phyloP scores from a whole-genome alignment of 2,329 filamentous ascomycete genomes.

The Gyromitra esculenta region DNA sequence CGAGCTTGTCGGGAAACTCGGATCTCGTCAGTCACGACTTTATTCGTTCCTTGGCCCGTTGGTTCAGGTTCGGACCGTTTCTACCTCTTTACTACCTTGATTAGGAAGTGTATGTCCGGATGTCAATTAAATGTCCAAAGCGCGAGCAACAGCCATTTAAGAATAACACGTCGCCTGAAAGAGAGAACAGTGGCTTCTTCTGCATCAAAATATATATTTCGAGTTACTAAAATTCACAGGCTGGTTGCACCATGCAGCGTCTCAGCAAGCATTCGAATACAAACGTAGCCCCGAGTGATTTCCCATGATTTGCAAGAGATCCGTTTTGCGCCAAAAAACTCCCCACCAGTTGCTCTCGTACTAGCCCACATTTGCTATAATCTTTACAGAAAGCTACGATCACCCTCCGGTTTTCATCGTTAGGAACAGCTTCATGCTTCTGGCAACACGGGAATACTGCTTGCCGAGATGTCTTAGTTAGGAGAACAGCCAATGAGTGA shows the following conservation, averaged over 20 bases:
- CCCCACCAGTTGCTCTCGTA: no score
- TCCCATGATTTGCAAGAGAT: background rate
- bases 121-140: background rate
- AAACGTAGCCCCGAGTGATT: background rate
- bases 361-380: background rate
- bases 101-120: background rate
- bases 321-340: no score
- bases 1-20: no score
- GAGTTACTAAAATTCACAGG: no score
- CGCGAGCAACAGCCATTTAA: background rate
- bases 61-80: background rate
- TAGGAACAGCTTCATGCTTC: no score
- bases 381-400: background rate
- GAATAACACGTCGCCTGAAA: background rate
- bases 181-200: no score
- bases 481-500: background rate
- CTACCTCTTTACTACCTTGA: background rate
- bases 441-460: no score
- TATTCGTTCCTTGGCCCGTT: no score
- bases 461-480: background rate
- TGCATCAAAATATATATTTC: no score
- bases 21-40: no score
- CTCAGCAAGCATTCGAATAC: no score
- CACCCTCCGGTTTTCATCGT: background rate
- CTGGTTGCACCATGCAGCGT: no score